Conservation (phyloP, 2,329 filamentous ascomycete genomes). For the Colletotrichum kahawae region DNA sequence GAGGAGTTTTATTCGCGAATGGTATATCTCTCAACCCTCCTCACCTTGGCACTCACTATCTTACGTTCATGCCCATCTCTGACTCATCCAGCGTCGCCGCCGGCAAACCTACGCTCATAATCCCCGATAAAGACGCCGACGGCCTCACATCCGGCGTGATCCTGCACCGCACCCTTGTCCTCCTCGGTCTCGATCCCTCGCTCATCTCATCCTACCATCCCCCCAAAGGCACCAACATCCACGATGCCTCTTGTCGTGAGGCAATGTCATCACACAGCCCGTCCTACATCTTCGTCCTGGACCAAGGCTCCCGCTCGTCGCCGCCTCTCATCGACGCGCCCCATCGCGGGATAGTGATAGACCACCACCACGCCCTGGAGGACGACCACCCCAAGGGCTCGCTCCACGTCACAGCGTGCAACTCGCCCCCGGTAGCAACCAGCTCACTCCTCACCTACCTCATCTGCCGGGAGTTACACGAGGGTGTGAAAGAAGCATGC, state of each 20-base stretch:
- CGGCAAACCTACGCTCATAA: constrained; percentile 59
- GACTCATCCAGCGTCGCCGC: constrained; percentile 49
- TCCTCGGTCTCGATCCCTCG: constrained; percentile 59
- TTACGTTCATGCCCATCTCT: background rate
- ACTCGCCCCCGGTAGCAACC: constrained; percentile 69
- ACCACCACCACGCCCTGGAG: constrained; percentile 64
- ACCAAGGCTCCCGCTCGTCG: constrained; percentile 41
- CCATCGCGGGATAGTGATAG: constrained; percentile 63
- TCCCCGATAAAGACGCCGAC: constrained; percentile 74
- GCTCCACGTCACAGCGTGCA: constrained; percentile 64
- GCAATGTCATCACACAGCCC: constrained; percentile 53
- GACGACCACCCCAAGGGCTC: constrained; percentile 62
- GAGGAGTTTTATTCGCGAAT: constrained; percentile 60
- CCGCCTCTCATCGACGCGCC: constrained; percentile 56
- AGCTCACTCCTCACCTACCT: constrained; percentile 68
- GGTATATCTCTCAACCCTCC: constrained; percentile 42
- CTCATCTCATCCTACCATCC: constrained; percentile 64
- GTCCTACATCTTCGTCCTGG: constrained; percentile 43
- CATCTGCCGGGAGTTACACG: constrained; percentile 63
- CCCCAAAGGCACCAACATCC: constrained; percentile 63
- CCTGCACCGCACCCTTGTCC: constrained; percentile 60
- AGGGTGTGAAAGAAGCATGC: constrained; percentile 51
- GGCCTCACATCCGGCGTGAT: constrained; percentile 70
- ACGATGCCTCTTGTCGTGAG: constrained; percentile 55
- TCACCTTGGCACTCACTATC: background rate